Conservation (phyloP, 768 basidiomycete genomes). For the Leccinum subtestaceum region DNA sequence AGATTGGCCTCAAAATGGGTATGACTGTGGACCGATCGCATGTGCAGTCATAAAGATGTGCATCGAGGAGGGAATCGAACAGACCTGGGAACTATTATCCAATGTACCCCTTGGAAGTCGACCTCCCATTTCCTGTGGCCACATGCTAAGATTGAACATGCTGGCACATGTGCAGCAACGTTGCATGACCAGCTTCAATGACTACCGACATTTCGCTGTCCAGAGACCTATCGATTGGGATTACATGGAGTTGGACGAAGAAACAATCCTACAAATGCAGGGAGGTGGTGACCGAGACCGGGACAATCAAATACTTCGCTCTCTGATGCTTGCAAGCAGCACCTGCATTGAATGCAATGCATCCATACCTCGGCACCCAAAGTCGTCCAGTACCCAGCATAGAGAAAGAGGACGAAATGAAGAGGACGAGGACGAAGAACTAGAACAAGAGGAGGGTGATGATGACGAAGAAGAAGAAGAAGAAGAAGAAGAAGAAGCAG, state of each 20-base stretch:
- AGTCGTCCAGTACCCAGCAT: neutral
- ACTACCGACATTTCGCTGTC: neutral
- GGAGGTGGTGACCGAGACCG: neutral
- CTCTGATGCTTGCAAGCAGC: neutral
- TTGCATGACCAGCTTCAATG: neutral
- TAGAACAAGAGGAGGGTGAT: too few relatives aligned
- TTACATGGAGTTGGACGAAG: neutral
- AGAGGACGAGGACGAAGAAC: neutral
- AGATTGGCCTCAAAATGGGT: conserved; percentile 9
- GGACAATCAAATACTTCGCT: neutral
- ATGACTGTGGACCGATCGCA: conserved; percentile 5
- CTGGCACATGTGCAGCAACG: neutral
- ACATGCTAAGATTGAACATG: neutral
- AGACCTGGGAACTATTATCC: neutral
- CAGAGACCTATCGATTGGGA: neutral
- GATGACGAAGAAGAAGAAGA: neutral
- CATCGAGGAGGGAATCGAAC: neutral
- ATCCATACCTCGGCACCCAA: neutral
- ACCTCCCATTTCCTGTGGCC: neutral
- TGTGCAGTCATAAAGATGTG: neutral
- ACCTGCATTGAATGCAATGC: neutral
- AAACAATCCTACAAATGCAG: neutral
- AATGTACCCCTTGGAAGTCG: neutral
- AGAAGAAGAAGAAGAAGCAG: too few relatives aligned
- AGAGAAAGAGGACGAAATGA: too few relatives aligned